Conservation (phyloP, 2,329 filamentous ascomycete genomes). For the Exophiala sideris region DNA sequence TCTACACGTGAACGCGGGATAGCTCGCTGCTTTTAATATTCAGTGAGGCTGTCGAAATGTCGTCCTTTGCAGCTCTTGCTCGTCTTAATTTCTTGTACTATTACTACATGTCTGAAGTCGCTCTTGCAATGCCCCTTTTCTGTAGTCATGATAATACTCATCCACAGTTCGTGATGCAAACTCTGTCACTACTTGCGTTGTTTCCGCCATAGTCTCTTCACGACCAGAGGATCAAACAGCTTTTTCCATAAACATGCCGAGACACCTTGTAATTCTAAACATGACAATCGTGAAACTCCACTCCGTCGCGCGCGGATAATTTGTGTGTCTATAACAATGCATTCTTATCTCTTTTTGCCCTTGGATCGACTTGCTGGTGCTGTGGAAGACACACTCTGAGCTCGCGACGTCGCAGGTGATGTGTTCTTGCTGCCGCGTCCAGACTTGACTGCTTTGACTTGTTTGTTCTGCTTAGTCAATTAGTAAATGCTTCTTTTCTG, state of each 20-base stretch:
- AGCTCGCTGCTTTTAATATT: background rate
- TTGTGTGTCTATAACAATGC: background rate
- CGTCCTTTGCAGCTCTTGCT: background rate
- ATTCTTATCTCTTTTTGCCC: constrained; percentile 48
- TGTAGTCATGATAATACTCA: too few species aligned
- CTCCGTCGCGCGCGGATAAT: background rate
- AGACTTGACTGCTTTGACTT: constrained; percentile 81
- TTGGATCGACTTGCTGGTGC: constrained; percentile 46
- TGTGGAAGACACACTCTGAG: constrained; percentile 80
- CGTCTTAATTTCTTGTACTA: too few species aligned
- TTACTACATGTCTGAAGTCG: too few species aligned
- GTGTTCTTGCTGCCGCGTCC: constrained; percentile 47
- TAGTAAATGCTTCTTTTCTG: constrained; percentile 3
- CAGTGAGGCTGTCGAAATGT: background rate
- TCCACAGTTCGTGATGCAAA: too few species aligned
- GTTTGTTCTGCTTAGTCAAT: constrained; percentile 71
- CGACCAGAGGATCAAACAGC: too few species aligned
- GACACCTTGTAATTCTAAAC: too few species aligned
- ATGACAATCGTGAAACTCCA: background rate
- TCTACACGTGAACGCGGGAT: constrained; percentile 2
- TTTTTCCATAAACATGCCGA: too few species aligned
- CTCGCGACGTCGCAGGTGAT: constrained; percentile 75
- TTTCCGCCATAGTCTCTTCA: too few species aligned
- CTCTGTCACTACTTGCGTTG: too few species aligned
- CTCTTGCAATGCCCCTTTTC: too few species aligned